A percentile compares a stretch with the other conserved stretches of the same genome.
Evolutionary conservation across 2,329 filamentous ascomycete genomes (phyloP).

Genomic region (Alternaria metachromatica): DNA sequence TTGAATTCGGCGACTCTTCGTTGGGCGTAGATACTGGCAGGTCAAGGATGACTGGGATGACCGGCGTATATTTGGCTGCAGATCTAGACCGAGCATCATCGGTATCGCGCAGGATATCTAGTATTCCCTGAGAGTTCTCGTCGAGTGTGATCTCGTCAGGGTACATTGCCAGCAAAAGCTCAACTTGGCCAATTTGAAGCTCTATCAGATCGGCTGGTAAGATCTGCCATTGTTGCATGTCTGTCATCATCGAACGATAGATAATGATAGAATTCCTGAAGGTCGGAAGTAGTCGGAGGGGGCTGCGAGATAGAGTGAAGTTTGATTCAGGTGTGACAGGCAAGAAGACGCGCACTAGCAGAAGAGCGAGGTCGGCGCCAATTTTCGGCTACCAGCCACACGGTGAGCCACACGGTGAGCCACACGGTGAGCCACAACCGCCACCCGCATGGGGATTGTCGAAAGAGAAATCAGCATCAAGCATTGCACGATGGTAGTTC

Average conservation of each 20-base stretch:
- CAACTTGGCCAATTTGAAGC: slow-evolving; percentile 38
- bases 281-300: not conserved
- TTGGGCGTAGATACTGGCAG: slow-evolving; percentile 12
- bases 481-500: not conserved
- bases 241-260: not conserved
- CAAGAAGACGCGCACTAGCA: not conserved
- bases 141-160: slow-evolving; percentile 28
- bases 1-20: not conserved
- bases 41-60: slow-evolving; percentile 17
- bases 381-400: slow-evolving; percentile 15
- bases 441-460: not conserved
- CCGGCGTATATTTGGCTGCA: slow-evolving; percentile 6
- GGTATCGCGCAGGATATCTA: slow-evolving; percentile 19
- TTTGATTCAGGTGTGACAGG: not conserved
- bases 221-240: slow-evolving; percentile 18
- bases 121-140: not conserved
- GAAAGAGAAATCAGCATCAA: not conserved
- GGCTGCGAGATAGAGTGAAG: not conserved
- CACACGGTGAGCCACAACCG: slow-evolving; percentile 2
- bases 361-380: slow-evolving; percentile 7
- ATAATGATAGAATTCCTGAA: not conserved
- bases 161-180: slow-evolving; percentile 39
- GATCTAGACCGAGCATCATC: not conserved
- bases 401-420: slow-evolving; percentile 7
- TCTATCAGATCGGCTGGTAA: slow-evolving; percentile 33